A percentile compares a stretch with the other conserved stretches of the same genome.
These are phyloP conservation scores for Nannochloris sp. DNA, from an alignment of 139 green algal species.

Conservation along the genomic window DNA sequence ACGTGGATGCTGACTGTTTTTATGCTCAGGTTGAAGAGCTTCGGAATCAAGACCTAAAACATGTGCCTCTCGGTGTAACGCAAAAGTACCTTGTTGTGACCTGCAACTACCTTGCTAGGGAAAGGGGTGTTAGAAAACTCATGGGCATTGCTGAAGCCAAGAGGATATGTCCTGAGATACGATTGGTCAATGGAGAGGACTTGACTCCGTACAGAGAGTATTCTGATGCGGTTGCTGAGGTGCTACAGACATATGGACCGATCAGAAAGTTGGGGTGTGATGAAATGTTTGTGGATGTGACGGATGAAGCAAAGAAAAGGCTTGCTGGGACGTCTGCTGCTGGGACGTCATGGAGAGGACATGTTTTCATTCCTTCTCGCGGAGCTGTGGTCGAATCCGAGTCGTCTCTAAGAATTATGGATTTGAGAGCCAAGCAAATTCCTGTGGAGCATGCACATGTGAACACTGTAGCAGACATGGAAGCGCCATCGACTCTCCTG, in stretches of 20 bases:
- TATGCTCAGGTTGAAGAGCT: conserved; percentile 71
- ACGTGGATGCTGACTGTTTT: conserved; percentile 68
- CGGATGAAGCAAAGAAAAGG: conserved; percentile 23
- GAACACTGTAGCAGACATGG: neutral
- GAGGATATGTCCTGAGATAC: conserved; percentile 42
- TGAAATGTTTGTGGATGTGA: conserved; percentile 63
- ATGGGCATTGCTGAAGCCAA: conserved; percentile 53
- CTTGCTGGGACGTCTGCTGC: conserved; percentile 17
- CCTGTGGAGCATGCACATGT: neutral
- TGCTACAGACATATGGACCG: conserved; percentile 21
- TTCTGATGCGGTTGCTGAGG: conserved; percentile 29
- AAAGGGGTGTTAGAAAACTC: conserved; percentile 67
- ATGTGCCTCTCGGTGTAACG: conserved; percentile 43
- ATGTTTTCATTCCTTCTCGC: neutral
- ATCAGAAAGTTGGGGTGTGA: conserved; percentile 37
- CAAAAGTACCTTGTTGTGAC: conserved; percentile 75
- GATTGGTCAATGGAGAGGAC: conserved; percentile 57
- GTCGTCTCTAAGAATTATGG: neutral
- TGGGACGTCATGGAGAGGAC: conserved; percentile 7
- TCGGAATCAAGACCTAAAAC: neutral
- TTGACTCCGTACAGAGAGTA: conserved; percentile 46
- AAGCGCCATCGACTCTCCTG: conserved; percentile 33
- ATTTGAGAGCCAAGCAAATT: neutral
- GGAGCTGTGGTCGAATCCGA: neutral
- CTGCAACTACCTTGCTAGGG: conserved; percentile 68